Conservation (phyloP, 257 asterid species). For the Petunia axillaris region DNA sequence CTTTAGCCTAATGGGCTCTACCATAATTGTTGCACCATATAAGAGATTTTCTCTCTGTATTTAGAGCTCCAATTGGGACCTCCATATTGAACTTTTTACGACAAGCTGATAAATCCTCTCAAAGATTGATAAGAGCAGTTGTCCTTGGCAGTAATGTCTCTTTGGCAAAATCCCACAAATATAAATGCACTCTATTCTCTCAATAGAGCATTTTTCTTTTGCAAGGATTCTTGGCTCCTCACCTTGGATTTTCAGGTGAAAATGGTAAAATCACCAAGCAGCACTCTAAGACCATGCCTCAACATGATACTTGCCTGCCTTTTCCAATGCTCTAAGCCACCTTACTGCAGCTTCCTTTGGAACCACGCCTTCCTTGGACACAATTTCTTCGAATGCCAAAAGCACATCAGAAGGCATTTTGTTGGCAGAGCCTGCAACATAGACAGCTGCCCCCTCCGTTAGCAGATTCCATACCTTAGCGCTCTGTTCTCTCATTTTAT, state of each 20-base stretch:
- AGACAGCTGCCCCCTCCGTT: constrained; percentile 71
- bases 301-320: constrained; percentile 80
- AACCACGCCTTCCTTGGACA: constrained; percentile 62
- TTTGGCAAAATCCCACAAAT: too few species aligned
- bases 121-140: not conserved
- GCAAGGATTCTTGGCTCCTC: not conserved
- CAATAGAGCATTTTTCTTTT: not conserved
- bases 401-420: constrained; percentile 92
- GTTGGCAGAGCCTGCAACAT: constrained; percentile 88
- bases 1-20: too few species aligned
- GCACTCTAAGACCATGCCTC: constrained; percentile 83
- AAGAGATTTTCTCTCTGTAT: not conserved
- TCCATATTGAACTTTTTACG: not conserved
- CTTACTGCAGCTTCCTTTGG: constrained; percentile 63
- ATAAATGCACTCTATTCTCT: not conserved
- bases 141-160: not conserved
- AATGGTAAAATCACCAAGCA: not conserved
- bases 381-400: constrained; percentile 73
- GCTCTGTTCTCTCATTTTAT: constrained; percentile 78
- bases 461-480: constrained; percentile 70
- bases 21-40: not conserved
- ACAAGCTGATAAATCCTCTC: constrained; percentile 11
- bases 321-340: constrained; percentile 76
- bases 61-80: not conserved
- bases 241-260: not conserved